A percentile compares a stretch with the other conserved stretches of the same genome.
Conservation (phyloP, 2,329 filamentous ascomycete genomes). For the Botrytis paeoniae region DNA sequence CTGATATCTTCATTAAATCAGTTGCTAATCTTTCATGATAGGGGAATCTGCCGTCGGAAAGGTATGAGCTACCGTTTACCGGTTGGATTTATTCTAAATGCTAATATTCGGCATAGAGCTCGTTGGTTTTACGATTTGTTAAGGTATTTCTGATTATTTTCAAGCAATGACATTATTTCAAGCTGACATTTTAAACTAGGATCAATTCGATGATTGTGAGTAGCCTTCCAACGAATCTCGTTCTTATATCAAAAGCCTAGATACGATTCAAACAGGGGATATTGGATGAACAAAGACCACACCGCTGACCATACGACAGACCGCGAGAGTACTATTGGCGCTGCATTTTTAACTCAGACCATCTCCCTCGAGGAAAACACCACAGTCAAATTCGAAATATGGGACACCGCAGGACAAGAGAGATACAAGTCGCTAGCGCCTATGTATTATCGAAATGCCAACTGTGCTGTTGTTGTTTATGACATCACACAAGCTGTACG, state of each 20-base stretch:
- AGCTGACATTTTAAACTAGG: conserved; percentile 49
- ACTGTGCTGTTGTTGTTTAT: conserved; percentile 98
- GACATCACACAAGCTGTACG: conserved; percentile 97
- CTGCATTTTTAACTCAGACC: conserved; percentile 97
- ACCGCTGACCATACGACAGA: conserved; percentile 14
- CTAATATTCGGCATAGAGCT: conserved; percentile 62
- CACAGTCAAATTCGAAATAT: conserved; percentile 99
- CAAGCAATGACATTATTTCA: neutral
- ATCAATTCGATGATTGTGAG: conserved; percentile 84
- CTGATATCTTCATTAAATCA: neutral
- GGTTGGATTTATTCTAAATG: conserved; percentile 18
- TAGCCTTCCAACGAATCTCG: neutral
- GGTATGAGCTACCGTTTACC: conserved; percentile 50
- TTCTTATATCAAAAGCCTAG: neutral
- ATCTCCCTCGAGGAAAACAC: conserved; percentile 97
- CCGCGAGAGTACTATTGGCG: conserved; percentile 49
- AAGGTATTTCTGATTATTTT: conserved; percentile 63
- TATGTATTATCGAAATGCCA: conserved; percentile 99
- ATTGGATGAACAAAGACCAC: conserved; percentile 5
- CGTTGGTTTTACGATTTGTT: conserved; percentile 94
- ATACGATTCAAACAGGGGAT: neutral
- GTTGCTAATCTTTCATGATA: conserved; percentile 47
- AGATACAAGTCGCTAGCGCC: conserved; percentile 97
- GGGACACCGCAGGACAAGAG: conserved; percentile 98
- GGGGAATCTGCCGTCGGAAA: conserved; percentile 99